These are phyloP conservation scores for Aspergillus conjunctus DNA, from an alignment of 495 filamentous ascomycete genomes.

Conservation along the genomic window DNA sequence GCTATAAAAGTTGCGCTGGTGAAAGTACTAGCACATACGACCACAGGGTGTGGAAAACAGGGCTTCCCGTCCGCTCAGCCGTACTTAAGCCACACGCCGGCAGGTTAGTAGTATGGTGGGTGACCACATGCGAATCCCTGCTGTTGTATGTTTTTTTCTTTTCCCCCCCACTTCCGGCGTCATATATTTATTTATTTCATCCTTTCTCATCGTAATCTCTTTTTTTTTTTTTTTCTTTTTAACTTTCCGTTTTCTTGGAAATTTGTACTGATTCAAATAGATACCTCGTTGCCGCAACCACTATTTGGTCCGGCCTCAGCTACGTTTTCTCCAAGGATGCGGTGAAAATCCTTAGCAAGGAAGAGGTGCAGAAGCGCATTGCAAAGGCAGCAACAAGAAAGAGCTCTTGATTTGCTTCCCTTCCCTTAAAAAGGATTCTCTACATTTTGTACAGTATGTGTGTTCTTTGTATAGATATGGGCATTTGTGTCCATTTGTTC, in stretches of 20 bases:
- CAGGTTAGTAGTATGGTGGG: slow-evolving; percentile 43
- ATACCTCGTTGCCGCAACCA: slow-evolving; percentile 76
- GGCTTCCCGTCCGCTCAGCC: slow-evolving; percentile 47
- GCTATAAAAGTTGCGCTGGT: slow-evolving; percentile 19
- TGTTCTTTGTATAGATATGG: neutral
- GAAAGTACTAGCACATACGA: slow-evolving; percentile 30
- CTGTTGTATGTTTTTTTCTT: slow-evolving; percentile 38
- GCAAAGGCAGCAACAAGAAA: slow-evolving; percentile 36
- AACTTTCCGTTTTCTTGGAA: neutral
- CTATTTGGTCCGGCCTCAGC: slow-evolving; percentile 80
- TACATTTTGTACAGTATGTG: slow-evolving; percentile 1
- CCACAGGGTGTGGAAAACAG: slow-evolving; percentile 45
- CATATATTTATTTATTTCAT: slow-evolving; percentile 15
- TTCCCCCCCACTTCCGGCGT: slow-evolving; percentile 14
- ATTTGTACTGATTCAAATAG: slow-evolving; percentile 26
- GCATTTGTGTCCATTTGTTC: neutral
- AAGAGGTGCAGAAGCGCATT: slow-evolving; percentile 44
- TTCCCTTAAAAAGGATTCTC: neutral
- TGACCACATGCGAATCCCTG: slow-evolving; percentile 43
- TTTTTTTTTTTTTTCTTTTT: slow-evolving; percentile 7
- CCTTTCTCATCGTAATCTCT: slow-evolving; percentile 1
- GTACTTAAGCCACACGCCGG: slow-evolving; percentile 46
- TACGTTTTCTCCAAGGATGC: slow-evolving; percentile 82
- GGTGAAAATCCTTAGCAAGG: slow-evolving; percentile 71
- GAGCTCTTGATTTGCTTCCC: slow-evolving; percentile 15